Base-by-base conservation (phyloP, 257 asterid species). In the Rauvolfia tetraphylla region DNA sequence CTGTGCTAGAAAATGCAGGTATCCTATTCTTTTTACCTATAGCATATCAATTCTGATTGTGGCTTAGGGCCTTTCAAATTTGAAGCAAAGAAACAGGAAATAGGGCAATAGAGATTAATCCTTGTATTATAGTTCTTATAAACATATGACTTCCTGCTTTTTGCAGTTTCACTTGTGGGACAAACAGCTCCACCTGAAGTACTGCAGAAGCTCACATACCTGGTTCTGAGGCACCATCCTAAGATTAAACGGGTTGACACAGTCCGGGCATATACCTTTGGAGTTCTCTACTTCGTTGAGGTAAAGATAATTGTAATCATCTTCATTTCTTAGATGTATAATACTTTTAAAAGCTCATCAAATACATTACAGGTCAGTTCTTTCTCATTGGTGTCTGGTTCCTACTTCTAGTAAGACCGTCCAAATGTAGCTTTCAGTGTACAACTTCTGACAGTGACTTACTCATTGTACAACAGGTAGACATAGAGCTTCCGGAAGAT, bases 401-500 rank as follows among this genome's bases (percentile, higher is more conserved):
- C 11, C 12, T 0, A 44, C 49, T 44, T 44, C 49, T 44, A 44
- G 2, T 10, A 44, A 7, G 49, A 7, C 8, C 2, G 0, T 44
- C 49, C 0, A 44, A 44, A 44, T 44, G 14, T 9, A 44, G 8
- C 8, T n/a, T 7, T 10, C 12, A 7, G 49, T 44, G 2, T 44
- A 44, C 8, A 44, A 14, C 54, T 15, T 49, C 54, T 15, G 22
- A 13, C 15, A 7, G 33, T 56, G 63, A 22, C 63, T n/a, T n/a
- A 13, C 5, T 7, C 1, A n/a, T 56, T 54, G 18, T 56, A 56
- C 1, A 11, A 75, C 79, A 91, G 96, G 96, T 91, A 38, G 97
- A 91, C 79, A 91, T 91, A 51, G 97, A 91, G 88, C 92, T 91
- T 6, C 97, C 95, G 0, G 97, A 88, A 76, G 95, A 89, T 46